Conservation (phyloP, 1,139 yeast species). For the Arxiozyma slooffiae region DNA sequence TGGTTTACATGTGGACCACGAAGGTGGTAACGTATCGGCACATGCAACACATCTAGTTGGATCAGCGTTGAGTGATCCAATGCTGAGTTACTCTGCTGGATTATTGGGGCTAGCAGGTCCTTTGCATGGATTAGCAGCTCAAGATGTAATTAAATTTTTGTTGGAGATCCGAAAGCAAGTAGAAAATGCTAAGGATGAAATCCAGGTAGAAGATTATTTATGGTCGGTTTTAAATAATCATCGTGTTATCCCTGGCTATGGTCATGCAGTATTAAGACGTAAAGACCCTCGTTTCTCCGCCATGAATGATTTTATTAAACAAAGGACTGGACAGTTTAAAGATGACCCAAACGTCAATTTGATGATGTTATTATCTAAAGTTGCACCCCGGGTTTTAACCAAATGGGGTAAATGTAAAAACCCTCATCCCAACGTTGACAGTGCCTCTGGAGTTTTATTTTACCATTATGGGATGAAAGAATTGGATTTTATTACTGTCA, state of each 20-base stretch:
- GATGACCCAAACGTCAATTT: slow-evolving; percentile 29
- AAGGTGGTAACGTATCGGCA: slow-evolving; percentile 97
- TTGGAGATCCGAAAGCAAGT: slow-evolving; percentile 49
- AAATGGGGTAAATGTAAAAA: slow-evolving; percentile 55
- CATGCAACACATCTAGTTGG: slow-evolving; percentile 97
- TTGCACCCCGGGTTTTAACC: slow-evolving; percentile 47
- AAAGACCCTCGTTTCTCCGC: slow-evolving; percentile 64
- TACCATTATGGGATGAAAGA: slow-evolving; percentile 51
- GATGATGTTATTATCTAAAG: slow-evolving; percentile 32
- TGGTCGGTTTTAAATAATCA: slow-evolving; percentile 89
- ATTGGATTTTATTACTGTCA: slow-evolving; percentile 47
- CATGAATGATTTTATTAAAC: slow-evolving; percentile 31
- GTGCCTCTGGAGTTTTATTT: slow-evolving; percentile 48
- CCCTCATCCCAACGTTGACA: slow-evolving; percentile 58
- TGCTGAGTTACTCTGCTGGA: slow-evolving; percentile 87
- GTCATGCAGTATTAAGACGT: slow-evolving; percentile 93
- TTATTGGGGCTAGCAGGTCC: slow-evolving; percentile 97
- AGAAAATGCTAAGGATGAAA: slow-evolving; percentile 51
- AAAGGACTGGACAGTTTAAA: slow-evolving; percentile 27
- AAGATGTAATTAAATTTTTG: slow-evolving; percentile 92
- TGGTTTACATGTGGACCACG: slow-evolving; percentile 95
- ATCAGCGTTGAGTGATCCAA: slow-evolving; percentile 89
- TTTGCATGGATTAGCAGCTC: slow-evolving; percentile 95
- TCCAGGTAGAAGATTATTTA: slow-evolving; percentile 73
- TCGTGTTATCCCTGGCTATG: slow-evolving; percentile 96